These are phyloP conservation scores for Podila verticillata DNA, from an alignment of 192 early-diverging fungal species.

Conservation along the genomic window DNA sequence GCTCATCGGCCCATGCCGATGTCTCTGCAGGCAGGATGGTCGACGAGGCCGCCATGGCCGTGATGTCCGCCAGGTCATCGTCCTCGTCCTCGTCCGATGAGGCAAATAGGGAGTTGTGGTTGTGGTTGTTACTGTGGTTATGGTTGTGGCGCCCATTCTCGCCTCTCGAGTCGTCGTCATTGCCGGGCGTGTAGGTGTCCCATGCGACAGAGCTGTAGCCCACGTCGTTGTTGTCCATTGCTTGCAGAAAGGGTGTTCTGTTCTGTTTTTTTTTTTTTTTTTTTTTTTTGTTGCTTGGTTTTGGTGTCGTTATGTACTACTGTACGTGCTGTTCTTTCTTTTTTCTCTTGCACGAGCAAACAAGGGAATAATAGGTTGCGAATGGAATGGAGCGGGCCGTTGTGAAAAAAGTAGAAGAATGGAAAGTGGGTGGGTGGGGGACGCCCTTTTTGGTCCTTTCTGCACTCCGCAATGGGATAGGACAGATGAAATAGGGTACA, in stretches of 20 bases:
- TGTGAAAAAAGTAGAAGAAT: too few species aligned
- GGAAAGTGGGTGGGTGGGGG: too few species aligned
- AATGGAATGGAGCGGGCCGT: too few species aligned
- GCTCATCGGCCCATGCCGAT: constrained; percentile 48
- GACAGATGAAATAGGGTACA: too few species aligned
- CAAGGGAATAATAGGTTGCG: too few species aligned
- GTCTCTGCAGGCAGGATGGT: constrained; percentile 47
- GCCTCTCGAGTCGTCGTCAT: constrained; percentile 16
- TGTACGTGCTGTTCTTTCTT: too few species aligned
- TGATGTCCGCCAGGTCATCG: constrained; percentile 34
- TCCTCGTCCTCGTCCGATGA: constrained; percentile 45
- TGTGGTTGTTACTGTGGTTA: background rate
- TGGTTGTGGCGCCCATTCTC: constrained; percentile 14
- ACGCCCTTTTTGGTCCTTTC: too few species aligned
- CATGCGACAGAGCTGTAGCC: constrained; percentile 52
- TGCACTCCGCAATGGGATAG: too few species aligned
- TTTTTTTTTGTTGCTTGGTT: background rate
- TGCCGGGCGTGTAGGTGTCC: constrained; percentile 40
- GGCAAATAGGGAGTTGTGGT: constrained; percentile 30
- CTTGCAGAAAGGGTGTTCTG: background rate
- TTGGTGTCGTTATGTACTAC: too few species aligned
- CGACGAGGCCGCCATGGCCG: constrained; percentile 28
- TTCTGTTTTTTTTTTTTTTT: background rate
- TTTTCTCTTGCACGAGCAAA: too few species aligned
- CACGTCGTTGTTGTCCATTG: constrained; percentile 43